Evolutionary conservation across 2,329 filamentous ascomycete genomes (phyloP), one percentile per base, ranked within the genome.

Genomic region (Cladosporium sp.): DNA sequence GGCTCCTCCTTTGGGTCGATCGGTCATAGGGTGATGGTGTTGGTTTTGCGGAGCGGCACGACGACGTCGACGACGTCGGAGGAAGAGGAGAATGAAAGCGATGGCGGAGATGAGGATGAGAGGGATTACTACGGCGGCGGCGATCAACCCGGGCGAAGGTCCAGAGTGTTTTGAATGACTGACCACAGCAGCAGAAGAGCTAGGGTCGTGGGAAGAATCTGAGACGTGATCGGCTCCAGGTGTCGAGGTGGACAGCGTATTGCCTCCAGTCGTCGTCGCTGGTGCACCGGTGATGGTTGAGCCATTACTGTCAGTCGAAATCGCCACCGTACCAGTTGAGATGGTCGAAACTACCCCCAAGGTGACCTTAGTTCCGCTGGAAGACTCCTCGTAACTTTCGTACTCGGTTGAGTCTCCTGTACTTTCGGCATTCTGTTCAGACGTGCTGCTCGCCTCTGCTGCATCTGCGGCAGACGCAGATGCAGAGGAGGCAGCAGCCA

Each of bases 21-120:
- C 45, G 13, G 27, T 41, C 45, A 48, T 48, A 4, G 20, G 44
- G 36, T 47, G 44, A 18, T 45, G 47, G 4, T 30, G 24, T 7
- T 22, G 34, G 24, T 51, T 36, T 13, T 27, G 15, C n/a, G 22
- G 27, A 3, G 30, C 19, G 1, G 32, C 40, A 7, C 22, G 38
- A 32, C 48, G 40, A 30, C 37, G 40, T 9, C 40, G 41, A 17
- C 48, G 48, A 9, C 48, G 40, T 17, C 48, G 48, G 4, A 51
- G 32, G 32, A 38, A 51, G 32, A 44, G 29, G 17, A 44, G 30
- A 7, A 7, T 37, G 27, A 48, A 48, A n/a, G 24, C 45, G 1
- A 51, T 24, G 17, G 40, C 48, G 18, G 36, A 27, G 22, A 51
- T 40, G 41, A 39, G 13, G 32, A 51, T 17, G 32, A 51, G 20